These are phyloP conservation scores for Zea mays DNA, from an alignment of 176 grass and related monocot genomes.

Conservation along the genomic window Zm-B73-REFERENCE-NAM-5.0 NC_050102.1:123747501-123748000, in stretches of 20 bases:
- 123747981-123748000: background rate
- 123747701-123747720: conserved; percentile 11
- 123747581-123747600: background rate
- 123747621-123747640: background rate
- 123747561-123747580: background rate
- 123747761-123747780: background rate
- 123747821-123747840: background rate
- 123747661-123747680: background rate
- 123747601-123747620: background rate
- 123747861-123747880: background rate
- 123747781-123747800: background rate
- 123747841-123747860: background rate
- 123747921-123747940: conserved; percentile 7
- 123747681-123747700: background rate
- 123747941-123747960: background rate
- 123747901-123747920: conserved; percentile 5
- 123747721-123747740: conserved; percentile 21
- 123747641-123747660: background rate
- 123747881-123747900: background rate
- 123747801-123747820: no score
- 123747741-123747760: conserved; percentile 24
- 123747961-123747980: background rate
- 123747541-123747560: background rate
- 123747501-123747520: background rate
- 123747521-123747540: background rate